A percentile compares a stretch with the other conserved stretches of the same genome.
Evolutionary conservation across 2,329 filamentous ascomycete species (phyloP).

Genomic region (Trichoderma koningii): DNA sequence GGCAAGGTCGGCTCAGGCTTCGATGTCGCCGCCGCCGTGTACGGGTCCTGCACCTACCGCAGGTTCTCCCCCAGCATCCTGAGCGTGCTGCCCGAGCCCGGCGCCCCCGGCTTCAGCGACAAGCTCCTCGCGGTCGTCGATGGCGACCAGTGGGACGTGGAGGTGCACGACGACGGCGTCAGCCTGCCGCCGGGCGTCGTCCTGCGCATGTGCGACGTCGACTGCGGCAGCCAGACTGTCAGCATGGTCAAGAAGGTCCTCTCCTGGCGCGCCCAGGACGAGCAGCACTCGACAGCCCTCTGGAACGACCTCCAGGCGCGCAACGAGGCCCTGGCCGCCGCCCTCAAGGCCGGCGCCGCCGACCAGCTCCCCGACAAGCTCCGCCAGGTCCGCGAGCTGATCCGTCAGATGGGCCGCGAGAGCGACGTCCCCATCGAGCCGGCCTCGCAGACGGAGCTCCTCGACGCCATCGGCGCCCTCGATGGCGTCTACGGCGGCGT

Average conservation of each 20-base stretch:
- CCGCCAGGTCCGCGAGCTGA: slow-evolving; percentile 58
- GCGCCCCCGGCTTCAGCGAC: slow-evolving; percentile 65
- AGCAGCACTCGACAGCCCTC: slow-evolving; percentile 64
- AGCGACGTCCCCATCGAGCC: slow-evolving; percentile 90
- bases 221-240: slow-evolving; percentile 90
- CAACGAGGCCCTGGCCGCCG: slow-evolving; percentile 70
- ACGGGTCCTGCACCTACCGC: slow-evolving; percentile 85
- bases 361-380: slow-evolving; percentile 50
- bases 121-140: slow-evolving; percentile 68
- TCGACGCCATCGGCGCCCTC: slow-evolving; percentile 73
- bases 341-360: slow-evolving; percentile 56
- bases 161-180: slow-evolving; percentile 70
- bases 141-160: slow-evolving; percentile 73
- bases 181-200: slow-evolving; percentile 72
- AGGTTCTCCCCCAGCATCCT: slow-evolving; percentile 87
- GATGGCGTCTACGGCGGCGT: slow-evolving; percentile 87
- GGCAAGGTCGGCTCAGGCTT: slow-evolving; percentile 96
- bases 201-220: slow-evolving; percentile 92
- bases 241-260: slow-evolving; percentile 94
- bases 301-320: slow-evolving; percentile 74
- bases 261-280: slow-evolving; percentile 71
- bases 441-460: slow-evolving; percentile 75
- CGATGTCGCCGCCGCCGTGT: slow-evolving; percentile 90
- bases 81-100: slow-evolving; percentile 65
- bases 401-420: slow-evolving; percentile 73